Base-by-base conservation (phyloP, 1,284 basidiomycete genomes). In the Ustilago cynodontis region DNA sequence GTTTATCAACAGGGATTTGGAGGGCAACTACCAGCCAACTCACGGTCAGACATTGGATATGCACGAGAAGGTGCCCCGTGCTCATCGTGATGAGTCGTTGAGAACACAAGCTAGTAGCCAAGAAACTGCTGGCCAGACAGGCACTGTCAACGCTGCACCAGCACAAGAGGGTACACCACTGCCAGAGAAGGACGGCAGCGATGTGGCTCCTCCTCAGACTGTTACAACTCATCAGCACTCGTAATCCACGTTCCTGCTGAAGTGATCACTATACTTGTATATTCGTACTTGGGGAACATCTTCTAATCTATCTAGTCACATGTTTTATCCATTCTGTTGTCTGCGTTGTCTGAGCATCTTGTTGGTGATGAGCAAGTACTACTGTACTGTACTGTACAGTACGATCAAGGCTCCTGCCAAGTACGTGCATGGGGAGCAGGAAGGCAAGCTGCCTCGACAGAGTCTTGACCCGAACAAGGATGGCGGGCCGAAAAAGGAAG, bases 1-100 rank as follows among this genome's bases (percentile, higher is more conserved):
- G 13, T 78, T 72, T 58, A 70, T 81, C 75, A 81, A 82, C 77
- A 71, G 80, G 20, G 79, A 80, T 47, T 59, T 82, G 39, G 81
- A 83, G 51, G 79, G 80, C 56, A 81, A 82, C 71, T 81, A 75
- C 73, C 58, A 77, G 24, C 79, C 73, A 22, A 67, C 43, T 28
- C 78, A 77, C 59, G 74, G 77, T 31, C 67, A 73, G 57, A 69
- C 67, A 43, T 62, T 79, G 50, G 74, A 79, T 37, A 76, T 77
- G 52, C 56, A 79, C 73, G 77, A 79, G 41, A 76, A 76, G 70
- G 64, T 79, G 53, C 54, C 70, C 26, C 18, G 55, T n/a, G 62
- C 50, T 20, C 57, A 68, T 6, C 57, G 67, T 22, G 65, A 69
- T 28, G 53, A 31, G 2, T 73, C 70, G 56, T 53, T 70, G 37